These are phyloP conservation scores for Coniochaeta sp. DNA, from an alignment of 2,329 filamentous ascomycete genomes.

Conservation along the genomic window DNA sequence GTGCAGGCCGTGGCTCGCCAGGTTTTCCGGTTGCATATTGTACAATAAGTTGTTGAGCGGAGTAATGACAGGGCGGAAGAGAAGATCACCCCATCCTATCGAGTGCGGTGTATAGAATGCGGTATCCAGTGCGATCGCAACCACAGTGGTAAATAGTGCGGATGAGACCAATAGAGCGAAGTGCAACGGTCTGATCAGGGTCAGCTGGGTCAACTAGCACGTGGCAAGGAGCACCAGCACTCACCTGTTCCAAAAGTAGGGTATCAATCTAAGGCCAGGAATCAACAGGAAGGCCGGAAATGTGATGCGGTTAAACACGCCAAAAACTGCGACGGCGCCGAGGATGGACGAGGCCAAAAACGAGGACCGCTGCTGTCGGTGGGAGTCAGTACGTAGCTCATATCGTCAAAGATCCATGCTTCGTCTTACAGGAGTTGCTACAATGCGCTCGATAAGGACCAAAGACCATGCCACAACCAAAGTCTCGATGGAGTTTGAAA, in stretches of 20 bases:
- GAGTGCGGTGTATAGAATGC: slow-evolving; percentile 65
- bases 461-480: slow-evolving; percentile 88
- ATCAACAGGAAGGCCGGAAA: slow-evolving; percentile 90
- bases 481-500: slow-evolving; percentile 96
- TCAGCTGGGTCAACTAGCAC: slow-evolving; percentile 3
- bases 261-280: slow-evolving; percentile 74
- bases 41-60: slow-evolving; percentile 73
- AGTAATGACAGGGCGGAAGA: slow-evolving; percentile 61
- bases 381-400: slow-evolving; percentile 16
- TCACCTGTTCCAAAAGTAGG: slow-evolving; percentile 77
- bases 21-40: slow-evolving; percentile 62
- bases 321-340: slow-evolving; percentile 74
- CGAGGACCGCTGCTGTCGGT: slow-evolving; percentile 60
- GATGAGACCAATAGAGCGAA: slow-evolving; percentile 58
- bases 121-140: slow-evolving; percentile 79
- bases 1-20: slow-evolving; percentile 69
- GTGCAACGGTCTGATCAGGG: slow-evolving; percentile 42
- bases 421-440: slow-evolving; percentile 62
- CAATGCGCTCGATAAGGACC: slow-evolving; percentile 82
- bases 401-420: background rate
- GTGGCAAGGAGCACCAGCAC: slow-evolving; percentile 17
- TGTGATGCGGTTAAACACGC: slow-evolving; percentile 93
- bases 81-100: slow-evolving; percentile 57
- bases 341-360: slow-evolving; percentile 70
- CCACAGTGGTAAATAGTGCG: slow-evolving; percentile 57